Evolutionary conservation across 2,329 filamentous ascomycete species (phyloP).

Genomic region (Verruconis gallopava): DNA sequence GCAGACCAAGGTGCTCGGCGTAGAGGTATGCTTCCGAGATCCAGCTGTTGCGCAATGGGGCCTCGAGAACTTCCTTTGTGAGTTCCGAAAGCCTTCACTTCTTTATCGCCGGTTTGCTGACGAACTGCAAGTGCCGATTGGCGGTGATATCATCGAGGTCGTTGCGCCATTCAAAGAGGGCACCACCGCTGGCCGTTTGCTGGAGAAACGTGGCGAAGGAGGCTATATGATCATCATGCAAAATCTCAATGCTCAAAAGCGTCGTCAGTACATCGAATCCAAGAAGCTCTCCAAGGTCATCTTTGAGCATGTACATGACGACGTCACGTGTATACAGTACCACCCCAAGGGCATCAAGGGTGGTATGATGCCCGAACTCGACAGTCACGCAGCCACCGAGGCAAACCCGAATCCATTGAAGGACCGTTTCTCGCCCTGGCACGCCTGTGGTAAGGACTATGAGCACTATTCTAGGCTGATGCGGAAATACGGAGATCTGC

Average conservation of each 20-base stretch:
- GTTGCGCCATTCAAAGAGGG: conserved; percentile 22
- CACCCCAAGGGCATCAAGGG: conserved; percentile 32
- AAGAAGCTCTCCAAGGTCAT: conserved; percentile 26
- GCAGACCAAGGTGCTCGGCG: conserved; percentile 26
- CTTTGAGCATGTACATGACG: conserved; percentile 18
- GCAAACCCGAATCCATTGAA: conserved; percentile 26
- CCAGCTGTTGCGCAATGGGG: conserved; percentile 26
- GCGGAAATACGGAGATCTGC: conserved; percentile 14
- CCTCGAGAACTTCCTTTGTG: conserved; percentile 28
- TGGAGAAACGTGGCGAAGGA: conserved; percentile 29
- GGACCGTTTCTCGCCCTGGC: conserved; percentile 31
- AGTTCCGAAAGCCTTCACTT: not conserved
- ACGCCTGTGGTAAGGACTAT: conserved; percentile 28
- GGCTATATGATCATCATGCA: conserved; percentile 40
- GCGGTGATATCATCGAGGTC: conserved; percentile 30
- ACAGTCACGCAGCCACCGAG: conserved; percentile 23
- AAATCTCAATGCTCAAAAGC: conserved; percentile 25
- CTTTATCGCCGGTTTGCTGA: not conserved
- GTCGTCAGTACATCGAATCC: conserved; percentile 25
- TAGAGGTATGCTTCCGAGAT: conserved; percentile 28
- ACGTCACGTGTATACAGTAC: conserved; percentile 27
- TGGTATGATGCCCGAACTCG: conserved; percentile 32
- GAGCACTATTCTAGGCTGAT: conserved; percentile 8
- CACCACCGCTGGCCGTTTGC: conserved; percentile 30
- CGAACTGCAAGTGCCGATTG: conserved; percentile 24